phyloP scores from a whole-genome alignment of 805 yeast species.

The Saturnispora besseyi region DNA sequence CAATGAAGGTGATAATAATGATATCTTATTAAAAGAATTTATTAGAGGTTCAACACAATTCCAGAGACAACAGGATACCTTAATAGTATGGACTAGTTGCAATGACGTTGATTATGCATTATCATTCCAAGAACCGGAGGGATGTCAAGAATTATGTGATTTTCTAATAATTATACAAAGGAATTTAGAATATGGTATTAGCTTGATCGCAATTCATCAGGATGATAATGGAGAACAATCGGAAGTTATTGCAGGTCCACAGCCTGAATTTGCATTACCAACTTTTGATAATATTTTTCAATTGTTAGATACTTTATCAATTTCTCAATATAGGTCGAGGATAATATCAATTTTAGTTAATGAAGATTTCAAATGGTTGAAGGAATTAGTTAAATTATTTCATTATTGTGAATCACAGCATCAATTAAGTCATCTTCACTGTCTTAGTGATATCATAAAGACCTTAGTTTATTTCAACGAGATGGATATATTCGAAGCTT shows the following conservation, averaged over 20 bases:
- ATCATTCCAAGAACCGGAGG: slow-evolving; percentile 85
- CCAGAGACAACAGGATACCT: slow-evolving; percentile 89
- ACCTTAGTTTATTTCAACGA: slow-evolving; percentile 67
- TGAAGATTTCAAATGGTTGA: slow-evolving; percentile 32
- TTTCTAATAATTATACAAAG: slow-evolving; percentile 65
- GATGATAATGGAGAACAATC: slow-evolving; percentile 45
- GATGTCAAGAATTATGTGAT: slow-evolving; percentile 77
- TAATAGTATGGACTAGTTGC: slow-evolving; percentile 86
- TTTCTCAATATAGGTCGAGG: slow-evolving; percentile 31
- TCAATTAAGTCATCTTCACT: slow-evolving; percentile 48
- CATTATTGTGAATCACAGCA: slow-evolving; percentile 44
- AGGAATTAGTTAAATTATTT: slow-evolving; percentile 44
- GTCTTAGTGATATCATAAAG: slow-evolving; percentile 67
- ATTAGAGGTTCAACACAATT: slow-evolving; percentile 74
- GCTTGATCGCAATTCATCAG: slow-evolving; percentile 58
- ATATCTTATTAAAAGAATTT: slow-evolving; percentile 51
- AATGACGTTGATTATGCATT: slow-evolving; percentile 72
- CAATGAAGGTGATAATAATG: slow-evolving; percentile 54
- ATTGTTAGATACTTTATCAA: slow-evolving; percentile 41
- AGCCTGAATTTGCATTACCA: slow-evolving; percentile 57
- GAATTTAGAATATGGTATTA: slow-evolving; percentile 48
- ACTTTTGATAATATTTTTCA: slow-evolving; percentile 40
- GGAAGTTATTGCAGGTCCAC: slow-evolving; percentile 76
- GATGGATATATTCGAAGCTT: slow-evolving; percentile 44
- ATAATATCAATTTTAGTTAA: slow-evolving; percentile 47